phyloP scores from a whole-genome alignment of 495 filamentous ascomycete species.

The Wilcoxina mikolae region DNA sequence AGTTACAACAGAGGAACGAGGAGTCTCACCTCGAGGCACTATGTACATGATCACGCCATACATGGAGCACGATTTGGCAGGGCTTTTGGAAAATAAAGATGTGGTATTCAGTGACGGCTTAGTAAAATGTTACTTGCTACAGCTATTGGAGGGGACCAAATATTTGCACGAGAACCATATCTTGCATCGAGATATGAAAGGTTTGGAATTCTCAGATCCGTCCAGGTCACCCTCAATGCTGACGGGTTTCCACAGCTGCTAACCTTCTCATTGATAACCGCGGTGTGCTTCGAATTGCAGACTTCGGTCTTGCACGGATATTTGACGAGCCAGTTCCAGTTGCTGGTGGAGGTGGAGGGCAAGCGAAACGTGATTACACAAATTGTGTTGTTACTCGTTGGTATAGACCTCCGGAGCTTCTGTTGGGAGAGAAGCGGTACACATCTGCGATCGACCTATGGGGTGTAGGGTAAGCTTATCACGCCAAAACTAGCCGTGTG shows the following conservation, averaged over 20 bases:
- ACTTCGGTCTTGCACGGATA: slow-evolving; percentile 88
- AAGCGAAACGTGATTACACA: slow-evolving; percentile 81
- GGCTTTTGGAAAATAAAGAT: slow-evolving; percentile 82
- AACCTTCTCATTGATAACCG: slow-evolving; percentile 93
- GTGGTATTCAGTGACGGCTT: slow-evolving; percentile 75
- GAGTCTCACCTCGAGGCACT: slow-evolving; percentile 21
- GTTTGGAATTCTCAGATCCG: slow-evolving; percentile 27
- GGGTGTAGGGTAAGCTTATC: slow-evolving; percentile 67
- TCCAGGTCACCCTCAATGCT: slow-evolving; percentile 7
- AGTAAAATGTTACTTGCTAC: slow-evolving; percentile 95
- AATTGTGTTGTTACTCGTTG: slow-evolving; percentile 88
- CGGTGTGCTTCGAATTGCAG: slow-evolving; percentile 88
- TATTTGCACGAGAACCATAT: slow-evolving; percentile 87
- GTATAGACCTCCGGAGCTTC: slow-evolving; percentile 90
- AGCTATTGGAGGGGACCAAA: slow-evolving; percentile 73
- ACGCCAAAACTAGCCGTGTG: not conserved
- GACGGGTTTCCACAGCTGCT: slow-evolving; percentile 45
- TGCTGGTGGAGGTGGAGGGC: slow-evolving; percentile 65
- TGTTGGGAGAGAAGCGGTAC: slow-evolving; percentile 72
- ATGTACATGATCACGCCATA: slow-evolving; percentile 98
- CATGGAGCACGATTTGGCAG: slow-evolving; percentile 96
- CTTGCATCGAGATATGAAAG: slow-evolving; percentile 94
- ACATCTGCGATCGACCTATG: slow-evolving; percentile 96
- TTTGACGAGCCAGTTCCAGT: slow-evolving; percentile 77
- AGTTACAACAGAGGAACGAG: slow-evolving; percentile 17